Base-by-base conservation (phyloP, 495 filamentous ascomycete genomes). In the Annulohypoxylon moriforme region DNA sequence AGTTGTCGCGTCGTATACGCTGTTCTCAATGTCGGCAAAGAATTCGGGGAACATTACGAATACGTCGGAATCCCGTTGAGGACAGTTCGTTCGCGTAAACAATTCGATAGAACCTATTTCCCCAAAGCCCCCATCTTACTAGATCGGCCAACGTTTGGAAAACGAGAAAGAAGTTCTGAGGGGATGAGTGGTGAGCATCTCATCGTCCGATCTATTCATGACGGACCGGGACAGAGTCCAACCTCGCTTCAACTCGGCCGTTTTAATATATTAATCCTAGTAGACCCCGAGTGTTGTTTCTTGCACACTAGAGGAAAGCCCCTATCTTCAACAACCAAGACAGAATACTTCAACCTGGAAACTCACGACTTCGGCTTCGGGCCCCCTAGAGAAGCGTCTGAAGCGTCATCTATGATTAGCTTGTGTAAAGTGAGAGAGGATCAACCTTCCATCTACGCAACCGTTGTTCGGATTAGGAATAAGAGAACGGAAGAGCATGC, bases 31-130 rank as follows among this genome's bases (percentile, higher is more conserved):
- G 55, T 27, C 5, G 55, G 55, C 55, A 58, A 33, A 3, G 33
- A 58, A 27, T 58, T 11, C 11, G 34, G 55, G 42, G 55, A 40
- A 8, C 27, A 38, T 18, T 25, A 58, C 13, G 34, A 40, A 58
- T 40, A 58, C 22, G 55, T 27, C 20, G 55, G 3, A 34, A 40
- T 58, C 13, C 55, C 55, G 1, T 11, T 58, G 14, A 34, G 33
- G 13, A 40, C 20, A 11, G 20, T 40, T 10, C 34, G 10, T 25
- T 38, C 33, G 20, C 55, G 55, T 13, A 25, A 40, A 2, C 55
- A 58, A 27, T 58, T 58, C 11, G 55, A 58, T 58, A 33, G 55
- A 11, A 40, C 13, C 20, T 20, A n/a, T 36, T 58, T 58, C 18
- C 55, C 55, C 8, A 11, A 24, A 25, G 9, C n/a, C 11, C 55